phyloP scores from a whole-genome alignment of 139 green algal genomes.

The Parachlorella kessleri region DNA sequence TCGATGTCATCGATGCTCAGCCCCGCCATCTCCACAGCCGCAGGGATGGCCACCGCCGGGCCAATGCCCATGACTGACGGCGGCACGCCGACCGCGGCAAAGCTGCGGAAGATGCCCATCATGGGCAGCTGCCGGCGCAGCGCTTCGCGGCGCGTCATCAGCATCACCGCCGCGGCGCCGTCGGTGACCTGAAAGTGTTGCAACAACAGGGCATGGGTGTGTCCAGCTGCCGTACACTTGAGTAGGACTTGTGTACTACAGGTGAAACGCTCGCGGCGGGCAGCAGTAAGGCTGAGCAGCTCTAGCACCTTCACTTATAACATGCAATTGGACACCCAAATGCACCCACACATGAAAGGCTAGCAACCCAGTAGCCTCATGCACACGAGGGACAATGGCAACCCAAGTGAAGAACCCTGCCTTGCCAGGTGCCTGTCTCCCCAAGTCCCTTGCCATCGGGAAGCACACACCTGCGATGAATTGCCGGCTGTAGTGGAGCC shows the following conservation, averaged over 20 bases:
- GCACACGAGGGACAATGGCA: too few species aligned
- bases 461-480: conserved; percentile 75
- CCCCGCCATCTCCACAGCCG: conserved; percentile 78
- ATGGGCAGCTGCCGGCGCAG: conserved; percentile 80
- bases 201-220: neutral
- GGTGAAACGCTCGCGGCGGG: too few species aligned
- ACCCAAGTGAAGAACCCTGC: too few species aligned
- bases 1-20: conserved; percentile 93
- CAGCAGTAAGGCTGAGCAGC: too few species aligned
- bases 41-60: conserved; percentile 95
- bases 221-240: too few species aligned
- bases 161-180: conserved; percentile 87
- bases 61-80: conserved; percentile 97
- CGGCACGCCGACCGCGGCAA: conserved; percentile 92
- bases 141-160: conserved; percentile 95
- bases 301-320: too few species aligned
- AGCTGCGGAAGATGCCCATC: conserved; percentile 91
- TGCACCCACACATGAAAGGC: too few species aligned
- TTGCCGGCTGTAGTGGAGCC: conserved; percentile 96
- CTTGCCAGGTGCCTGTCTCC: neutral
- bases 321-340: too few species aligned
- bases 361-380: too few species aligned
- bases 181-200: conserved; percentile 84
- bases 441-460: neutral
- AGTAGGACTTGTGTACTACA: too few species aligned